Evolutionary conservation across 1,284 basidiomycete genomes (phyloP).

Genomic region (Retiboletus fuscus): DNA sequence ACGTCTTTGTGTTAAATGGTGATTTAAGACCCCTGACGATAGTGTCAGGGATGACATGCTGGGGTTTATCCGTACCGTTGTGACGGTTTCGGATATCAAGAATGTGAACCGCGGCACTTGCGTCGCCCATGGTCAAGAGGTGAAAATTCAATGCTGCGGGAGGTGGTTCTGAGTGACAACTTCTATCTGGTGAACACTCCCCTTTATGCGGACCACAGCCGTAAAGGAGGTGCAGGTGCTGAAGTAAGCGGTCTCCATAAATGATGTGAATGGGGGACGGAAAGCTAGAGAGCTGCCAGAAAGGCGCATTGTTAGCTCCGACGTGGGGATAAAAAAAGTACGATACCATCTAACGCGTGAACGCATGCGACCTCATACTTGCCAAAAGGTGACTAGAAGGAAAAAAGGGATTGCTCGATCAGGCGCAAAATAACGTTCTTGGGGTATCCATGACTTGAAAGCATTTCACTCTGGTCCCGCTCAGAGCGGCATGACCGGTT

Average conservation of each 20-base stretch:
- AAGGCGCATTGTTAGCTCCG: neutral
- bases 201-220: neutral
- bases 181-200: neutral
- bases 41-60: conserved; percentile 56
- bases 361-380: neutral
- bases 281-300: no score
- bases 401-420: conserved; percentile 15
- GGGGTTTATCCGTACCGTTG: conserved; percentile 6
- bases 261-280: neutral
- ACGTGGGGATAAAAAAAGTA: neutral
- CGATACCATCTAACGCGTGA: neutral
- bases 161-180: neutral
- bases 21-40: conserved; percentile 68
- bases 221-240: conserved; percentile 23
- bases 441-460: conserved; percentile 11
- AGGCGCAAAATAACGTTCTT: conserved; percentile 7
- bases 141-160: neutral
- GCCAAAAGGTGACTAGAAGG: conserved; percentile 1
- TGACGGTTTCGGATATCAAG: conserved; percentile 43
- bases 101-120: conserved; percentile 34
- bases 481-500: no score
- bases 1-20: conserved; percentile 66
- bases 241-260: conserved; percentile 41
- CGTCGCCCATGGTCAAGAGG: conserved; percentile 40
- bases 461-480: neutral